Base-by-base conservation (phyloP, 257 asterid species). In the Salvia miltiorrhiza region DNA sequence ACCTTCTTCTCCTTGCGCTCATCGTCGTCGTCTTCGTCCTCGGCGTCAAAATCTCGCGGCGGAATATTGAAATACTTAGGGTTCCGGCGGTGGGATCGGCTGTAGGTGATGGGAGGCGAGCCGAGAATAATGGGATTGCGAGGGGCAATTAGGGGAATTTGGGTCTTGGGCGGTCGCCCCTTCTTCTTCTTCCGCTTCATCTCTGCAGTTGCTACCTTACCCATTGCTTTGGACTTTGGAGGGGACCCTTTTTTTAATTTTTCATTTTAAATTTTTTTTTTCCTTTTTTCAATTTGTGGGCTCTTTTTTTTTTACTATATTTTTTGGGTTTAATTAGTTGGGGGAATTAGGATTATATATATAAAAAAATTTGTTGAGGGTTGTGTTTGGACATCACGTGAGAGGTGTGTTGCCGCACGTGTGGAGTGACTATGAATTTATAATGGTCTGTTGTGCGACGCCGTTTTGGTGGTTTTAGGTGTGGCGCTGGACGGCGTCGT, bases 1-100 rank as follows among this genome's bases (percentile, higher is more conserved):
- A 89, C 94, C 76, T 89, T 92, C 87, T 87, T 92, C 88, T 87
- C 85, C 75, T 81, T 83, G 72, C 98, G 71, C 72, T 94, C 78
- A 28, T 80, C 81, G 44, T 88, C 95, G 74, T 87, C 96, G 11
- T 85, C 93, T 28, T 81, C 94, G 44, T n/a, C n/a, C n/a, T 79
- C 57, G 49, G 4, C 88, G 19, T 64, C 81, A 48, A 69, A 69
- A 54, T 72, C 77, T 35, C 63, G 77, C 39, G 73, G 73, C 24
- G 63, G 65, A 9, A 65, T 52, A 68, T 63, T 62, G 48, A 41
- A n/a, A 49, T 70, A 54, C 62, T 63, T 83, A 75, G 81, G 86
- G 77, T 80, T 88, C 77, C 88, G 86, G 43, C 85, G 85, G 48
- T 74, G 33, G 72, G 87, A 86, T 86, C 90, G 90, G 69, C 87